phyloP scores from a whole-genome alignment of 73 alveolate species.

The Uronychia setigera region DNA sequence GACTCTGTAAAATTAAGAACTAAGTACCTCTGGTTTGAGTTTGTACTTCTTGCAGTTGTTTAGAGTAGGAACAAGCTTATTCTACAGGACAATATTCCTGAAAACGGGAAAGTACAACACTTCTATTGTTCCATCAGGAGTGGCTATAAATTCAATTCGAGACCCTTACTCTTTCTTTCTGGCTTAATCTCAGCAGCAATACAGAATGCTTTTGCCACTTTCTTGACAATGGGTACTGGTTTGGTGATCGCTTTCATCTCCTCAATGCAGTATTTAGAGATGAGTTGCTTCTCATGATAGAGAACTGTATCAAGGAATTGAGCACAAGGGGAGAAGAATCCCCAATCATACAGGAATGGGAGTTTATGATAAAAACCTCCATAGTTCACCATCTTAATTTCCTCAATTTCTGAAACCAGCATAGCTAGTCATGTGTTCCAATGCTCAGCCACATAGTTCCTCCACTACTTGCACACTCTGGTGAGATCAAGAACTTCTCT shows the following conservation, averaged over 20 bases:
- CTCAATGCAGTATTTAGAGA: slow-evolving; percentile 74
- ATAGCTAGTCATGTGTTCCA: slow-evolving; percentile 33
- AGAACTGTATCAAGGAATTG: slow-evolving; percentile 39
- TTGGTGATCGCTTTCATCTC: slow-evolving; percentile 70
- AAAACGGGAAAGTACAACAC: slow-evolving; percentile 71
- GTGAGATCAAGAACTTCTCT: slow-evolving; percentile 22
- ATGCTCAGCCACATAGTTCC: slow-evolving; percentile 29
- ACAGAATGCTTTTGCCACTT: slow-evolving; percentile 76
- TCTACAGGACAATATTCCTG: slow-evolving; percentile 57
- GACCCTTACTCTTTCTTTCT: slow-evolving; percentile 62
- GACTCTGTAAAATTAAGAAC: slow-evolving; percentile 60
- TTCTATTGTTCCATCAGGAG: slow-evolving; percentile 70
- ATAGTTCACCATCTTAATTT: slow-evolving; percentile 55
- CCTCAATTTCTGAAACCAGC: slow-evolving; percentile 59
- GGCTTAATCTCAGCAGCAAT: slow-evolving; percentile 72
- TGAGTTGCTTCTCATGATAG: slow-evolving; percentile 52
- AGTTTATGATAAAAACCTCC: slow-evolving; percentile 59
- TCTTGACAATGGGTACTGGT: slow-evolving; percentile 47
- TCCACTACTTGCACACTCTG: slow-evolving; percentile 7
- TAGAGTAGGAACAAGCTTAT: slow-evolving; percentile 58
- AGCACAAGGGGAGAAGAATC: slow-evolving; percentile 68
- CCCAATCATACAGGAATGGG: slow-evolving; percentile 75
- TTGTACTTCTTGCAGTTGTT: slow-evolving; percentile 60
- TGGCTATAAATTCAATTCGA: background rate
- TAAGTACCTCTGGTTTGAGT: background rate